Evolutionary conservation across 805 yeast species (phyloP).

Genomic region (Pichia scutulata): DNA sequence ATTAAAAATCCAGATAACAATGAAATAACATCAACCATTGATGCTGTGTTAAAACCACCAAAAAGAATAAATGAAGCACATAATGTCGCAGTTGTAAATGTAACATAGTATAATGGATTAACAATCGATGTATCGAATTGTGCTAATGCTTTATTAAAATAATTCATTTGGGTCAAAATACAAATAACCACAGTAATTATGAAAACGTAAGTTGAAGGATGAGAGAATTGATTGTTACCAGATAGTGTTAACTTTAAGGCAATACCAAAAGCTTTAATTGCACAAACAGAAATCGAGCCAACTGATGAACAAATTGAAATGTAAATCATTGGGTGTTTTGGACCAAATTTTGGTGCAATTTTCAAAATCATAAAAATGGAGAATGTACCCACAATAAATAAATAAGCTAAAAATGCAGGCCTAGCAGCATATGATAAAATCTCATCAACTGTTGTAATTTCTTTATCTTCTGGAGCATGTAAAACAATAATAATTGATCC

Average conservation of each 20-base stretch:
- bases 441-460: slow-evolving; percentile 81
- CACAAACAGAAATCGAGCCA: slow-evolving; percentile 85
- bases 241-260: slow-evolving; percentile 77
- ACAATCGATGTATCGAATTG: slow-evolving; percentile 91
- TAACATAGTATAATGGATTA: slow-evolving; percentile 83
- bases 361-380: slow-evolving; percentile 73
- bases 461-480: slow-evolving; percentile 94
- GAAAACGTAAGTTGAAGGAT: slow-evolving; percentile 76
- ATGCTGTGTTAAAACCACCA: slow-evolving; percentile 79
- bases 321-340: slow-evolving; percentile 79
- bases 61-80: slow-evolving; percentile 80
- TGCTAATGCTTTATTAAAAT: slow-evolving; percentile 86
- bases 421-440: slow-evolving; percentile 70
- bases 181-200: slow-evolving; percentile 70
- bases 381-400: slow-evolving; percentile 53
- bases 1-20: slow-evolving; percentile 78
- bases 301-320: slow-evolving; percentile 84
- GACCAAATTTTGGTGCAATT: slow-evolving; percentile 75
- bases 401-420: slow-evolving; percentile 69
- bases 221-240: slow-evolving; percentile 85
- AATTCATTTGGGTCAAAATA: slow-evolving; percentile 87
- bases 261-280: slow-evolving; percentile 89
- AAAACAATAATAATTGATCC: slow-evolving; percentile 84
- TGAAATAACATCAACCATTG: slow-evolving; percentile 72
- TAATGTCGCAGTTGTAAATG: slow-evolving; percentile 83